These are phyloP conservation scores for Pythium sp. DNA, from an alignment of 352 stramenopile genomes.

Conservation along the genomic window DNA sequence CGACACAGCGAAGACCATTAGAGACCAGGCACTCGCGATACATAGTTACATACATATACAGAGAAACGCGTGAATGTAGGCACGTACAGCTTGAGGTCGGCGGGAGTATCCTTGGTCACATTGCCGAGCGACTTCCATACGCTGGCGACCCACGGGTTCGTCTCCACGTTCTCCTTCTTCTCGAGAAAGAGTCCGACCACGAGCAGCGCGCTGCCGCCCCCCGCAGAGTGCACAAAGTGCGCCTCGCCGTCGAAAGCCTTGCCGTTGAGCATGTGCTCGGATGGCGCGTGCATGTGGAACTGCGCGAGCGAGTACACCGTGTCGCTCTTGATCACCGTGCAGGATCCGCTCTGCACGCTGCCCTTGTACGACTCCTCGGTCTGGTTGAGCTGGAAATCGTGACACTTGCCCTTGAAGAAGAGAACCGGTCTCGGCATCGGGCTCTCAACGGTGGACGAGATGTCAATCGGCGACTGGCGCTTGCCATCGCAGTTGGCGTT, in stretches of 20 bases:
- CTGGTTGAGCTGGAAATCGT: conserved; percentile 17
- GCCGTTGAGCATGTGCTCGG: conserved; percentile 40
- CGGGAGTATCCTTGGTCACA: conserved; percentile 2
- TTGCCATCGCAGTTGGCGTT: conserved; percentile 21
- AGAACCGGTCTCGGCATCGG: conserved; percentile 1
- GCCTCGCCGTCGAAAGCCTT: conserved; percentile 33
- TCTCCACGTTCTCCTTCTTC: conserved; percentile 14
- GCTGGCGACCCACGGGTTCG: conserved; percentile 12
- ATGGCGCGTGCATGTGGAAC: conserved; percentile 33
- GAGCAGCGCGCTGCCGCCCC: conserved; percentile 15
- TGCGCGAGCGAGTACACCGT: conserved; percentile 24
- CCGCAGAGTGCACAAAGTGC: conserved; percentile 38
- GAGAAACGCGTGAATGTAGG: neutral
- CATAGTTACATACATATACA: too few relatives aligned
- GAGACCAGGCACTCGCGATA: too few relatives aligned
- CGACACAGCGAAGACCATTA: neutral
- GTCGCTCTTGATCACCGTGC: conserved; percentile 13
- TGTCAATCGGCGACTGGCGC: conserved; percentile 26
- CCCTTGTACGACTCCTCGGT: conserved; percentile 24
- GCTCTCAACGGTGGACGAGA: neutral
- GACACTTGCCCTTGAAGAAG: conserved; percentile 20
- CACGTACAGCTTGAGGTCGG: neutral
- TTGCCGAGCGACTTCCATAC: conserved; percentile 8
- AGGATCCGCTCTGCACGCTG: conserved; percentile 10
- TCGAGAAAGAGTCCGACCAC: conserved; percentile 24